Percentiles rank a stretch among this genome's conserved stretches.
phyloP scores from a whole-genome alignment of 2,329 filamentous ascomycete species.

The Fusarium newnesense region DNA sequence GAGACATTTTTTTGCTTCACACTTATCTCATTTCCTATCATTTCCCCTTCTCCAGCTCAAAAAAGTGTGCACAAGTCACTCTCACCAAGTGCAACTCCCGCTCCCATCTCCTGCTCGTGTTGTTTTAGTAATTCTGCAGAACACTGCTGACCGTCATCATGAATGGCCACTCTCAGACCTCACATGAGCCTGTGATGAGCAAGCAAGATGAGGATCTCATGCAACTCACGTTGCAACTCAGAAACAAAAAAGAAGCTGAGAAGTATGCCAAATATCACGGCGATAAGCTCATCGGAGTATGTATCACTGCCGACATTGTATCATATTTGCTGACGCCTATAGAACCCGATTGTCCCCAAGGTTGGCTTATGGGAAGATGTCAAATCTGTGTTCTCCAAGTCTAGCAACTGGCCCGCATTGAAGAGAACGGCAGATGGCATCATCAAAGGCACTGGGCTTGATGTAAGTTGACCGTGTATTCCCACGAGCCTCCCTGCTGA shows the following conservation, averaged over 20 bases:
- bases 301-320: neutral
- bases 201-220: slow-evolving; percentile 7
- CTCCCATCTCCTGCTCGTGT: neutral
- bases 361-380: slow-evolving; percentile 2
- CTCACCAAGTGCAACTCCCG: rapidly evolving
- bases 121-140: neutral
- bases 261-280: slow-evolving; percentile 16
- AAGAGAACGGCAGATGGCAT: neutral
- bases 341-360: neutral
- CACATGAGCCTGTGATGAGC: neutral
- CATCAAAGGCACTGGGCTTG: neutral
- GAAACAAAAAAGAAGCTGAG: slow-evolving; percentile 2
- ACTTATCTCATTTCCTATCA: neutral
- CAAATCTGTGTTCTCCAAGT: neutral
- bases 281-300: slow-evolving; percentile 12
- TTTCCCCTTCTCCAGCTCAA: neutral
- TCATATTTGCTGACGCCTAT: neutral
- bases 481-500: neutral
- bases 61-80: neutral
- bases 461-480: neutral
- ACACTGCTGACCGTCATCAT: neutral
- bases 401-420: slow-evolving; percentile 1
- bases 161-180: neutral
- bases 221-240: slow-evolving; percentile 7
- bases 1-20: neutral